Conservation (phyloP, 2,329 filamentous ascomycete genomes). For the Trichothecium sympodiale region DNA sequence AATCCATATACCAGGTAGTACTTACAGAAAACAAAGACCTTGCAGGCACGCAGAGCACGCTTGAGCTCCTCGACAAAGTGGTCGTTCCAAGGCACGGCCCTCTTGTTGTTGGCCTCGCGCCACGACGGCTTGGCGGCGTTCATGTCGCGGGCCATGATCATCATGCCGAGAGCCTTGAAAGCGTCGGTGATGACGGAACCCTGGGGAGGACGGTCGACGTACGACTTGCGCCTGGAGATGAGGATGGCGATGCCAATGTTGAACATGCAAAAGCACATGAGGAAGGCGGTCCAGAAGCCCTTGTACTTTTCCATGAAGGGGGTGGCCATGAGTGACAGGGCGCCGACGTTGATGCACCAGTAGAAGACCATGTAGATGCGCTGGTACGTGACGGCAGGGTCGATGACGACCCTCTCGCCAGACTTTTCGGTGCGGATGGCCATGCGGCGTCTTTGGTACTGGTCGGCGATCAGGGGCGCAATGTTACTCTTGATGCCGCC, state of each 20-base stretch:
- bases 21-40: constrained; percentile 52
- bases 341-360: constrained; percentile 63
- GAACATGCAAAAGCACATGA: constrained; percentile 48
- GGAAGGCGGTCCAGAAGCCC: constrained; percentile 57
- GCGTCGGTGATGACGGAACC: constrained; percentile 56
- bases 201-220: constrained; percentile 41
- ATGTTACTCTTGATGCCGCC: constrained; percentile 61
- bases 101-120: constrained; percentile 39
- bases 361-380: constrained; percentile 69
- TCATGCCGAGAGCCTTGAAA: constrained; percentile 37
- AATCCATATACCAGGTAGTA: background rate
- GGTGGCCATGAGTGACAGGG: constrained; percentile 54
- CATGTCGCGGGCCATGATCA: constrained; percentile 28
- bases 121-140: constrained; percentile 58
- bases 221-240: constrained; percentile 32
- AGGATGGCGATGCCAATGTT: constrained; percentile 44
- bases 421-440: constrained; percentile 33
- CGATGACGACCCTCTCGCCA: constrained; percentile 53
- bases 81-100: constrained; percentile 49
- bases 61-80: constrained; percentile 63
- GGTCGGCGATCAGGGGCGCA: constrained; percentile 49
- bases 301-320: constrained; percentile 56
- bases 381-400: constrained; percentile 55
- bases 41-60: constrained; percentile 55
- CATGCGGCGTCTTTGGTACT: constrained; percentile 46